These are phyloP conservation scores for Suillus brevipes DNA, from an alignment of 768 basidiomycete species.

Conservation along the genomic window DNA sequence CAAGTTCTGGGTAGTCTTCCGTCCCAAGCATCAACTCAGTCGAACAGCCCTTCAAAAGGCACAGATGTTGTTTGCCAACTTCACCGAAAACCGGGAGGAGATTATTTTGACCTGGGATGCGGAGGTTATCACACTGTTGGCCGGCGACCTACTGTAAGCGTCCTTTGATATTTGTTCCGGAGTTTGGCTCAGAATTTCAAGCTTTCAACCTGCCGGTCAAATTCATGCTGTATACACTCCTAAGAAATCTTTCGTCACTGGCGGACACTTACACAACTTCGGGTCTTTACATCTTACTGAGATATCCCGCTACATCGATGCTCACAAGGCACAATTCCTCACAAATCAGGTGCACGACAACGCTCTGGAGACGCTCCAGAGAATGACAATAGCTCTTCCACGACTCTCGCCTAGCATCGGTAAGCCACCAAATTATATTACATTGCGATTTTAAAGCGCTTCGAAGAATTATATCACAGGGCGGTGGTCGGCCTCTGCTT, in stretches of 20 bases:
- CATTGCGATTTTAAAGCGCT: not conserved
- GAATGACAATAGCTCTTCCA: not conserved
- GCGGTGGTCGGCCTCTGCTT: not conserved
- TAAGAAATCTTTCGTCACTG: not conserved
- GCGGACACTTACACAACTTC: not conserved
- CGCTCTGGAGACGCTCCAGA: not conserved
- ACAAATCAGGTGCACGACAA: not conserved
- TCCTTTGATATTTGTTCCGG: not conserved
- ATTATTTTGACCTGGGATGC: not conserved
- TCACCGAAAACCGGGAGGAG: not conserved
- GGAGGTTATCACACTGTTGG: not conserved
- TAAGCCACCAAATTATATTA: not conserved
- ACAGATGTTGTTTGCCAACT: not conserved
- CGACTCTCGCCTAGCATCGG: not conserved
- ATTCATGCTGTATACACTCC: not conserved
- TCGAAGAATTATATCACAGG: not conserved
- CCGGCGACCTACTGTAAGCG: not conserved
- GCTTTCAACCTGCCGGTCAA: not conserved
- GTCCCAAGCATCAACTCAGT: not conserved
- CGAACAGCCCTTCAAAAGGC: not conserved
- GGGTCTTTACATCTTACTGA: not conserved
- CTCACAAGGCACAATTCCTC: not conserved
- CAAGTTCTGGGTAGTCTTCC: conserved; percentile 14
- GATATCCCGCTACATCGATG: not conserved
- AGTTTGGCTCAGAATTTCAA: not conserved